Conservation (phyloP, 768 basidiomycete genomes). For the Asterophora parasitica region DNA sequence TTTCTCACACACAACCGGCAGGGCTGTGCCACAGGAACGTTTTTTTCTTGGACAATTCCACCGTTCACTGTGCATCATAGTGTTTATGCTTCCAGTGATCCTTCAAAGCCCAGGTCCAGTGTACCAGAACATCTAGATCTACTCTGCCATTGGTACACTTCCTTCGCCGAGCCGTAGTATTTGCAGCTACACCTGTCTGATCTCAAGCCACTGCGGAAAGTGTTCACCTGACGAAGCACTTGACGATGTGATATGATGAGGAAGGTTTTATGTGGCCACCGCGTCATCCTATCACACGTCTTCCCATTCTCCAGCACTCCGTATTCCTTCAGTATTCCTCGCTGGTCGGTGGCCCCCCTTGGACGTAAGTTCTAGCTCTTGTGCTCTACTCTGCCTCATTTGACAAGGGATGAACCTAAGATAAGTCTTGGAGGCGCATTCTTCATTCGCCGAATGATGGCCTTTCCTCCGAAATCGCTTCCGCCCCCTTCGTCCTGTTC, state of each 20-base stretch:
- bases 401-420: background rate
- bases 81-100: background rate
- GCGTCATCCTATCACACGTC: background rate
- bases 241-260: background rate
- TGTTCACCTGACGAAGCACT: background rate
- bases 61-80: background rate
- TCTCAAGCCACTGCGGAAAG: background rate
- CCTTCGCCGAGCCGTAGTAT: background rate
- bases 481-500: background rate
- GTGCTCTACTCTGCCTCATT: background rate
- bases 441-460: background rate
- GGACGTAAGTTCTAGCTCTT: background rate
- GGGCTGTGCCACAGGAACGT: no score
- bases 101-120: background rate
- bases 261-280: background rate
- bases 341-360: background rate
- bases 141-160: background rate
- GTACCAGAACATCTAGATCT: background rate
- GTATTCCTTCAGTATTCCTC: background rate
- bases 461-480: slow-evolving; percentile 3
- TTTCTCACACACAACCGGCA: background rate
- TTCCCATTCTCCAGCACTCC: background rate
- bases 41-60: background rate
- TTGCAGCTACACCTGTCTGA: background rate
- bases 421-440: background rate